Percentiles rank a stretch among this genome's conserved stretches.
These are phyloP conservation scores for Botrytis sinoallii DNA, from an alignment of 2,329 filamentous ascomycete genomes.

Conservation along the genomic window DNA sequence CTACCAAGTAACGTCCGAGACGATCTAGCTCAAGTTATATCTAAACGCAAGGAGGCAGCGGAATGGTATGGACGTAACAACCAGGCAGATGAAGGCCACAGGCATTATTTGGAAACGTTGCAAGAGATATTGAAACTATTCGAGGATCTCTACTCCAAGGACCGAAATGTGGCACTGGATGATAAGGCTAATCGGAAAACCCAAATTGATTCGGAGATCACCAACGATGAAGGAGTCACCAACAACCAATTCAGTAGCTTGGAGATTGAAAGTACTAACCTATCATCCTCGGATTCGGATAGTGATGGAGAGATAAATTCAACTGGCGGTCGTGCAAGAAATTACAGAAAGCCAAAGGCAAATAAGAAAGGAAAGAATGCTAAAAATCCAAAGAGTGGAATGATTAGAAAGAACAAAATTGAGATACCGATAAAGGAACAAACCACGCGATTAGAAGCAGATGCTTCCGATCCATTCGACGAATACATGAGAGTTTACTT, in stretches of 20 bases:
- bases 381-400: background rate
- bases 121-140: background rate
- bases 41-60: background rate
- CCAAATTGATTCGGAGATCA: background rate
- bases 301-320: background rate
- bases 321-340: background rate
- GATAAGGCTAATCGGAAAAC: background rate
- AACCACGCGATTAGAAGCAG: conserved; percentile 13
- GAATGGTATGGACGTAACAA: background rate
- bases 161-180: background rate
- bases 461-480: conserved; percentile 25
- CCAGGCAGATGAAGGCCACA: background rate
- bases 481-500: conserved; percentile 40
- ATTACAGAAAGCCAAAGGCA: background rate
- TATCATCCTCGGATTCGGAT: background rate
- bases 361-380: background rate
- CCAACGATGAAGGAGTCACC: background rate
- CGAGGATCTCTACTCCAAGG: background rate
- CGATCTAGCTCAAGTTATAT: background rate
- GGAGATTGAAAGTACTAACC: background rate
- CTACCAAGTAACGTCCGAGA: background rate
- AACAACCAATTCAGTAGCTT: background rate
- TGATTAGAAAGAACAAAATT: background rate
- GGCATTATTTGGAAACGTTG: background rate
- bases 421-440: background rate